These are phyloP conservation scores for Hortaea sp. DNA, from an alignment of 2,329 filamentous ascomycete species.

Conservation along the genomic window DNA sequence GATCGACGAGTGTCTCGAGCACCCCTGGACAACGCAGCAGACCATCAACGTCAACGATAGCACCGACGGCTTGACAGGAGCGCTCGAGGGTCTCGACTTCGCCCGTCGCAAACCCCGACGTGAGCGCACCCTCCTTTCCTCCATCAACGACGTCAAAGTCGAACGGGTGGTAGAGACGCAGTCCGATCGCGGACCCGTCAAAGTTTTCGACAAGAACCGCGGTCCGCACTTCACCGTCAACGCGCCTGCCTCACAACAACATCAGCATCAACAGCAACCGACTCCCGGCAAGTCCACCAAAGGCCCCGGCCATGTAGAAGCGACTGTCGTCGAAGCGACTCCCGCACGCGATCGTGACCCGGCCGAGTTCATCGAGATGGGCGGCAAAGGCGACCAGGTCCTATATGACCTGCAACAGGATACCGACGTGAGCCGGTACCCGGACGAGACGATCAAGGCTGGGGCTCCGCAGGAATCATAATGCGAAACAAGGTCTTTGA, in stretches of 20 bases:
- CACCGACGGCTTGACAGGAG: conserved; percentile 85
- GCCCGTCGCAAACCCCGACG: conserved; percentile 67
- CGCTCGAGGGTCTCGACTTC: conserved; percentile 72
- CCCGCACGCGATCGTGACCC: conserved; percentile 60
- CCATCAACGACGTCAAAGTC: conserved; percentile 64
- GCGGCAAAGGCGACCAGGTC: conserved; percentile 73
- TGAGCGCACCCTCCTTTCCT: conserved; percentile 76
- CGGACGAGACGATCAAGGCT: conserved; percentile 17
- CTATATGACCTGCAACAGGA: conserved; percentile 56
- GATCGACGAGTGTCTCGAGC: conserved; percentile 79
- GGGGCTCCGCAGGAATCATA: neutral
- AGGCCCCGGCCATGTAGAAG: conserved; percentile 30
- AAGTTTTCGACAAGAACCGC: conserved; percentile 65
- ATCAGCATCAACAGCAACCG: conserved; percentile 6
- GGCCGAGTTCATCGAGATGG: conserved; percentile 72
- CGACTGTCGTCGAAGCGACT: conserved; percentile 46
- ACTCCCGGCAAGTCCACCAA: conserved; percentile 17
- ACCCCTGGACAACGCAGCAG: conserved; percentile 67
- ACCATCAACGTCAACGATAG: conserved; percentile 53
- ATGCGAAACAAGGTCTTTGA: too few relatives aligned
- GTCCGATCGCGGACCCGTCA: conserved; percentile 50
- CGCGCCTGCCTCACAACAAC: neutral
- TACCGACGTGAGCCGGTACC: conserved; percentile 17
- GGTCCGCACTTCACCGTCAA: conserved; percentile 29
- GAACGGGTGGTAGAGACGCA: conserved; percentile 48